These are phyloP conservation scores for Anthracocystis walkeri DNA, from an alignment of 1,284 basidiomycete genomes.

Conservation along the genomic window DNA sequence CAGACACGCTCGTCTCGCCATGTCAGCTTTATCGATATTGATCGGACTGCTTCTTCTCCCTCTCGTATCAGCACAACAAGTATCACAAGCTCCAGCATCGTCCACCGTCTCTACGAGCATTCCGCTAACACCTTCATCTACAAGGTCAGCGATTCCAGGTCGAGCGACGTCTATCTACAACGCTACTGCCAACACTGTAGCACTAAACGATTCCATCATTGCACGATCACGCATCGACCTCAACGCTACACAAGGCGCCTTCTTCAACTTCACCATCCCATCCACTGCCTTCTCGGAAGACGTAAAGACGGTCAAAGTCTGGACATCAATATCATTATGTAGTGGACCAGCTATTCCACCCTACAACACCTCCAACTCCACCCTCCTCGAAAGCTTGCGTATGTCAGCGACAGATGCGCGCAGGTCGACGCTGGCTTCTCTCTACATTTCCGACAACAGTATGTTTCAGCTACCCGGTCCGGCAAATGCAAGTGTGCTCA, in stretches of 20 bases:
- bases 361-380: slow-evolving; percentile 61
- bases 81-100: slow-evolving; percentile 6
- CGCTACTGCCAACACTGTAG: slow-evolving; percentile 29
- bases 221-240: slow-evolving; percentile 40
- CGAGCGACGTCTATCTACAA: slow-evolving; percentile 41
- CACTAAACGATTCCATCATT: slow-evolving; percentile 56
- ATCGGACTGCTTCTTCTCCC: slow-evolving; percentile 1
- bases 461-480: slow-evolving; percentile 47
- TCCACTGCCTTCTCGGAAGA: slow-evolving; percentile 24
- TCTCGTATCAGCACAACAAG: slow-evolving; percentile 21
- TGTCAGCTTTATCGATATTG: slow-evolving; percentile 2
- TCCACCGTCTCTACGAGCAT: slow-evolving; percentile 11
- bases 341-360: slow-evolving; percentile 59
- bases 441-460: slow-evolving; percentile 55
- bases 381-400: slow-evolving; percentile 43
- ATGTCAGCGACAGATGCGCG: slow-evolving; percentile 48
- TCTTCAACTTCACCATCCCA: slow-evolving; percentile 54
- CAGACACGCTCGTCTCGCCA: not conserved
- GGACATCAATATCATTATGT: slow-evolving; percentile 61
- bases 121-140: slow-evolving; percentile 12
- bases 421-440: slow-evolving; percentile 48
- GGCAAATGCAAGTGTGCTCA: slow-evolving; percentile 38
- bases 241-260: slow-evolving; percentile 38
- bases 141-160: slow-evolving; percentile 38
- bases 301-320: slow-evolving; percentile 32